phyloP scores from a whole-genome alignment of 345 rosid species.

The Raphanus sativus region DNA sequence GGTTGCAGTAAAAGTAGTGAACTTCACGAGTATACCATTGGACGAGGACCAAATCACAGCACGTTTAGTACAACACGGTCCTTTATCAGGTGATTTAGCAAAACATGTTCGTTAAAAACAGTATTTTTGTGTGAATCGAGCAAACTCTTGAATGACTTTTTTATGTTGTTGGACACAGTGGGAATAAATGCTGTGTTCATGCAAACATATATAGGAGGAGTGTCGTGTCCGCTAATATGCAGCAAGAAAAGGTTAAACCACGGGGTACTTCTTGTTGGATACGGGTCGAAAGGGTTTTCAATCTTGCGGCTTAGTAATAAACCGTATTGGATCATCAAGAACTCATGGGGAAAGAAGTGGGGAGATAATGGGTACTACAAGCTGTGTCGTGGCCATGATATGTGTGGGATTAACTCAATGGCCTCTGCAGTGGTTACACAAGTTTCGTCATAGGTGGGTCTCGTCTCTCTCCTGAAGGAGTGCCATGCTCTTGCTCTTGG shows the following conservation, averaged over 20 bases:
- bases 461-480: background rate
- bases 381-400: conserved; percentile 67
- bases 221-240: conserved; percentile 82
- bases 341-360: conserved; percentile 88
- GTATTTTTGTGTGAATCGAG: background rate
- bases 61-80: conserved; percentile 71
- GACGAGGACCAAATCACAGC: conserved; percentile 80
- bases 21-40: conserved; percentile 61
- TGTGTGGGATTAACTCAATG: conserved; percentile 85
- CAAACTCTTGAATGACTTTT: background rate
- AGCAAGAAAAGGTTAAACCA: conserved; percentile 71
- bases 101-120: background rate
- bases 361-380: conserved; percentile 83
- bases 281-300: conserved; percentile 76
- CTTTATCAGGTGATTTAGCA: conserved; percentile 57
- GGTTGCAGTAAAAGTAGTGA: conserved; percentile 55
- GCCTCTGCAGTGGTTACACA: conserved; percentile 77
- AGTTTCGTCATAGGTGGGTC: conserved; percentile 30
- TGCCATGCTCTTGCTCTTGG: background rate
- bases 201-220: conserved; percentile 92
- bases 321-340: conserved; percentile 88
- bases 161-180: conserved; percentile 42
- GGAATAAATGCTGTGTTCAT: conserved; percentile 79
- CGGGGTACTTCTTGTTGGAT: conserved; percentile 78
- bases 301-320: conserved; percentile 59